Evolutionary conservation across 2,329 filamentous ascomycete species (phyloP).

Genomic region (Penicillium fuscoglaucum): DNA sequence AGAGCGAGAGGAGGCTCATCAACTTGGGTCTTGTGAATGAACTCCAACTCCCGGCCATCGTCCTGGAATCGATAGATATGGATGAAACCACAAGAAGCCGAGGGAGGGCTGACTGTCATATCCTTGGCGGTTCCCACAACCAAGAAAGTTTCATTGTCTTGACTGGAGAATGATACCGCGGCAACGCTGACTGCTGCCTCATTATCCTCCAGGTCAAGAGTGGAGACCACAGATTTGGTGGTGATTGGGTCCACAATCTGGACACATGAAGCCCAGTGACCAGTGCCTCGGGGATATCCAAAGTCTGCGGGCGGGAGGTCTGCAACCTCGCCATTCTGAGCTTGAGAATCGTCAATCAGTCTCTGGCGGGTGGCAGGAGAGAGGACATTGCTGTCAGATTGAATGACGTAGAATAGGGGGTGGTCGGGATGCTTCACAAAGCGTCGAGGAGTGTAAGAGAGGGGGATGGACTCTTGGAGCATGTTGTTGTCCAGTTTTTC

Average conservation of each 20-base stretch:
- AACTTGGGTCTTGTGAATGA: conserved; percentile 94
- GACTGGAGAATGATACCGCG: conserved; percentile 80
- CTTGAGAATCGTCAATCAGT: conserved; percentile 69
- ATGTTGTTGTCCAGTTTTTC: conserved; percentile 83
- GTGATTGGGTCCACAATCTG: conserved; percentile 82
- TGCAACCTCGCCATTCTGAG: conserved; percentile 70
- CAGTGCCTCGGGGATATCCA: conserved; percentile 78
- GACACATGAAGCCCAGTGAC: conserved; percentile 95
- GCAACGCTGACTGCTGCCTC: conserved; percentile 87
- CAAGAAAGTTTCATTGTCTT: conserved; percentile 87
- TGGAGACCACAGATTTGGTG: conserved; percentile 72
- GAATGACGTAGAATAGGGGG: conserved; percentile 89
- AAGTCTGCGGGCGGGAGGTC: conserved; percentile 78
- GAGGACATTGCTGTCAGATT: conserved; percentile 89
- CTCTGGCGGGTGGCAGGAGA: conserved; percentile 74
- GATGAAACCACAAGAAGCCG: conserved; percentile 77
- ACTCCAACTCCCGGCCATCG: conserved; percentile 82
- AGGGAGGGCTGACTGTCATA: conserved; percentile 74
- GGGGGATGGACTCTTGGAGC: conserved; percentile 78
- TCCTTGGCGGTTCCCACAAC: conserved; percentile 93
- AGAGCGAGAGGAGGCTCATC: conserved; percentile 88
- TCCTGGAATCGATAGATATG: conserved; percentile 90
- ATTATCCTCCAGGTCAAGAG: conserved; percentile 81
- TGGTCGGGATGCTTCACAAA: conserved; percentile 85
- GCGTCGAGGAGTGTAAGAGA: conserved; percentile 86